These are phyloP conservation scores for Adansonia rubrostipa DNA, from an alignment of 441 rosid genomes.

Conservation along the genomic window DNA sequence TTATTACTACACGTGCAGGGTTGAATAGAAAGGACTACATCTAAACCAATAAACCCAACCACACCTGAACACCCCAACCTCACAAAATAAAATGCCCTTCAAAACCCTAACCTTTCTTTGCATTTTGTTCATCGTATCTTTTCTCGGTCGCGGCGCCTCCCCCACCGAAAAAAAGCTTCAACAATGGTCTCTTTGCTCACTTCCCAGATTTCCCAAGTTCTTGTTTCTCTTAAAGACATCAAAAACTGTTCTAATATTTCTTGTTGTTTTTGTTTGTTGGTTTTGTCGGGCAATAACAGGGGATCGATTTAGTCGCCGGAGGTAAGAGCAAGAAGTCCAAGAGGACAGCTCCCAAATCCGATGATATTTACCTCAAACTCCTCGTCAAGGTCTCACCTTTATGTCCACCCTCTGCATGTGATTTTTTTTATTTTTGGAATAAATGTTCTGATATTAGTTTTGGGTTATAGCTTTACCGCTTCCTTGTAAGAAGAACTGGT, in stretches of 20 bases:
- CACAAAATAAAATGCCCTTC: constrained; percentile 22
- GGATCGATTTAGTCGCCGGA: constrained; percentile 90
- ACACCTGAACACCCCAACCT: background rate
- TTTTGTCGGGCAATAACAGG: constrained; percentile 43
- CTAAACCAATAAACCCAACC: background rate
- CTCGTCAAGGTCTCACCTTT: constrained; percentile 54
- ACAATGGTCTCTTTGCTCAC: constrained; percentile 43
- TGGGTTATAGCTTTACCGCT: constrained; percentile 65
- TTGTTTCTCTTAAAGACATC: background rate
- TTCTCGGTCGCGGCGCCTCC: constrained; percentile 13
- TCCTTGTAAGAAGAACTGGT: constrained; percentile 82
- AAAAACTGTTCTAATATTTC: too few species aligned
- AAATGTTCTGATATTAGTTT: background rate
- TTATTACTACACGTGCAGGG: background rate
- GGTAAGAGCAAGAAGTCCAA: constrained; percentile 91
- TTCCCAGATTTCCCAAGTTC: background rate
- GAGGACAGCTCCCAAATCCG: constrained; percentile 83
- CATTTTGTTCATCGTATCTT: background rate
- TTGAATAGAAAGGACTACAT: background rate
- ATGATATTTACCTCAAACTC: constrained; percentile 87
- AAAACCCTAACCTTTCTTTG: constrained; percentile 44
- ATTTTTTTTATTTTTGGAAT: background rate
- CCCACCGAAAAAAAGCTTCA: constrained; percentile 12
- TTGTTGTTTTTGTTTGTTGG: background rate
- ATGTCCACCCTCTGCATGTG: background rate